A percentile compares a stretch with the other conserved stretches of the same genome.
These are phyloP conservation scores for Paramecium tetraurelia DNA, from an alignment of 73 alveolate species.

Conservation along the genomic window DNA sequence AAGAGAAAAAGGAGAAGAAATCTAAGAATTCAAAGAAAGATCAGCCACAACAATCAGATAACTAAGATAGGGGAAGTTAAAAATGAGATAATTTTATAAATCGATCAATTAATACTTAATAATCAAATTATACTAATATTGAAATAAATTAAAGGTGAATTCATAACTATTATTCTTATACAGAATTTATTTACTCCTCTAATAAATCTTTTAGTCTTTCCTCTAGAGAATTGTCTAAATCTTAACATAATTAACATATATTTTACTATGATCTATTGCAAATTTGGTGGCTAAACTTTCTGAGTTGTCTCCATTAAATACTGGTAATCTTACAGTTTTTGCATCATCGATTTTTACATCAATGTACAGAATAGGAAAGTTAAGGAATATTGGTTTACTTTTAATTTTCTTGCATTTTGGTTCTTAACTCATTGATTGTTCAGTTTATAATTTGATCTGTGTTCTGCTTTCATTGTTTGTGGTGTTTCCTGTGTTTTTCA, in stretches of 20 bases:
- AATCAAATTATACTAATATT: background rate
- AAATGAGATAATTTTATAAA: background rate
- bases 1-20: background rate
- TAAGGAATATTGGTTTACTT: background rate
- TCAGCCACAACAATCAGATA: background rate
- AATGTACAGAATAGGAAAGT: background rate
- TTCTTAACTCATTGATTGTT: background rate
- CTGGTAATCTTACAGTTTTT: background rate
- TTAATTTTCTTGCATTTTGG: background rate
- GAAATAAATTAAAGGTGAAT: background rate
- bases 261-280: background rate
- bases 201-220: background rate
- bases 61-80: background rate
- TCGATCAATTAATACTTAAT: background rate
- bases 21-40: background rate
- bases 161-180: background rate
- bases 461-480: background rate
- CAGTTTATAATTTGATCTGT: background rate
- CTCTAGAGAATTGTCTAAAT: background rate
- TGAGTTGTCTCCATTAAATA: background rate
- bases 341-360: slow-evolving; percentile 14
- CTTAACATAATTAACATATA: background rate
- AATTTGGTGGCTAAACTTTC: background rate
- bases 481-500: background rate
- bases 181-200: slow-evolving; percentile 12